Percentiles rank a stretch among this genome's conserved stretches.
phyloP scores from a whole-genome alignment of 192 early-diverging fungal species.

The Coemansia sp. region DNA sequence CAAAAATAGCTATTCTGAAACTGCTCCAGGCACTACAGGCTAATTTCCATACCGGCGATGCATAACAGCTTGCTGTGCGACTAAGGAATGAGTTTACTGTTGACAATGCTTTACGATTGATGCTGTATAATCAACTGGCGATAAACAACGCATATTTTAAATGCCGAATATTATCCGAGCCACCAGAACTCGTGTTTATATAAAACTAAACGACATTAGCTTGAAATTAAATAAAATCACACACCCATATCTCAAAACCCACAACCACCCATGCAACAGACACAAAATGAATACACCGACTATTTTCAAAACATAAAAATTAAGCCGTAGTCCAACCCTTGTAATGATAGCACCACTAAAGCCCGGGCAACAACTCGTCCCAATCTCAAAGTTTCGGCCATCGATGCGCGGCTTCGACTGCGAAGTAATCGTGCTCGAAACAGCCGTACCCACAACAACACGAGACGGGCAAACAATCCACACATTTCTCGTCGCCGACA shows the following conservation, averaged over 20 bases:
- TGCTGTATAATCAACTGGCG: no score
- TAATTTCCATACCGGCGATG: no score
- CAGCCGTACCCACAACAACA: slow-evolving; percentile 54
- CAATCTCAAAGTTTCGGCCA: slow-evolving; percentile 57
- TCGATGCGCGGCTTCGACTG: slow-evolving; percentile 61
- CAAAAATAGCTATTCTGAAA: no score
- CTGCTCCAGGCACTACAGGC: no score
- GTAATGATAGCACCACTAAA: slow-evolving; percentile 37
- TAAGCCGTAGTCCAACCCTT: neutral
- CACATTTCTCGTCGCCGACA: slow-evolving; percentile 64
- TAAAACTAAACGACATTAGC: no score
- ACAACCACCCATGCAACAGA: neutral
- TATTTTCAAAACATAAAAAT: neutral
- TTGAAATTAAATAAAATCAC: neutral
- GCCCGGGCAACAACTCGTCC: slow-evolving; percentile 44
- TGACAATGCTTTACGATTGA: no score
- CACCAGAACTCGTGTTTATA: no score
- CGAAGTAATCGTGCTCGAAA: slow-evolving; percentile 67
- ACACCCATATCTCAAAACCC: neutral
- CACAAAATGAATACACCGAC: neutral
- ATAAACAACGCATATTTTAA: no score
- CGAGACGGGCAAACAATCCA: slow-evolving; percentile 58
- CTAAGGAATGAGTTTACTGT: no score
- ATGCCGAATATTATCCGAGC: no score
- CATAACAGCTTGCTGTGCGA: no score